Evolutionary conservation across 495 filamentous ascomycete genomes (phyloP).

Genomic region (Mytilinidion resinicola): DNA sequence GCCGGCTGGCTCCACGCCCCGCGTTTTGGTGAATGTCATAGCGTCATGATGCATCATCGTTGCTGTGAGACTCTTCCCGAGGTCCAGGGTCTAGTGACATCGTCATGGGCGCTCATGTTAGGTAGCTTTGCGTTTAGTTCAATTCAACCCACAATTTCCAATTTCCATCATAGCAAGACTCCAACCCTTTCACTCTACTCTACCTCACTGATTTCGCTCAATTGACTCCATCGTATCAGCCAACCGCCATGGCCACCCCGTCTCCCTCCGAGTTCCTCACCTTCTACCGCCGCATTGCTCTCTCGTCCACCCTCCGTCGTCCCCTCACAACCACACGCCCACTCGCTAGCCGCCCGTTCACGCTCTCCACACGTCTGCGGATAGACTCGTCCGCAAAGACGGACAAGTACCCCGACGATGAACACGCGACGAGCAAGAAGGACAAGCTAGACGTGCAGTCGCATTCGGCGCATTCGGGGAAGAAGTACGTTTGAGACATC

Average conservation of each 20-base stretch:
- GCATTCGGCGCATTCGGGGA: conserved; percentile 35
- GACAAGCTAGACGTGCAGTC: conserved; percentile 43
- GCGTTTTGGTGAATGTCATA: background rate
- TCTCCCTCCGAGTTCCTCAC: conserved; percentile 31
- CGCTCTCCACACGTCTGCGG: background rate
- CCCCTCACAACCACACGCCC: conserved; percentile 1
- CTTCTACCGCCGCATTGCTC: conserved; percentile 22
- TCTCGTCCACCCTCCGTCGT: conserved; percentile 1
- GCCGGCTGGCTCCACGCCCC: background rate
- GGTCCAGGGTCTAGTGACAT: background rate
- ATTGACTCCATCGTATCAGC: background rate
- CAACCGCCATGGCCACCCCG: conserved; percentile 16
- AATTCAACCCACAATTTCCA: background rate
- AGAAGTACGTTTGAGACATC: conserved; percentile 33
- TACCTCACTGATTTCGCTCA: background rate
- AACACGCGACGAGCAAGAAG: conserved; percentile 23
- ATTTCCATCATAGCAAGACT: too few species aligned
- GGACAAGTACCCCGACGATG: conserved; percentile 1
- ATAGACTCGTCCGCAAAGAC: conserved; percentile 11
- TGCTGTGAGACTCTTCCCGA: background rate
- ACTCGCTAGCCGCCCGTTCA: conserved; percentile 8
- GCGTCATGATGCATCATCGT: conserved; percentile 12
- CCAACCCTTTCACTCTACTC: background rate
- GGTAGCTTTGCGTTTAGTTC: too few species aligned
- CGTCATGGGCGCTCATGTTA: too few species aligned